Conservation (phyloP, 2,329 filamentous ascomycete genomes). For the Pleomassaria siparia region DNA sequence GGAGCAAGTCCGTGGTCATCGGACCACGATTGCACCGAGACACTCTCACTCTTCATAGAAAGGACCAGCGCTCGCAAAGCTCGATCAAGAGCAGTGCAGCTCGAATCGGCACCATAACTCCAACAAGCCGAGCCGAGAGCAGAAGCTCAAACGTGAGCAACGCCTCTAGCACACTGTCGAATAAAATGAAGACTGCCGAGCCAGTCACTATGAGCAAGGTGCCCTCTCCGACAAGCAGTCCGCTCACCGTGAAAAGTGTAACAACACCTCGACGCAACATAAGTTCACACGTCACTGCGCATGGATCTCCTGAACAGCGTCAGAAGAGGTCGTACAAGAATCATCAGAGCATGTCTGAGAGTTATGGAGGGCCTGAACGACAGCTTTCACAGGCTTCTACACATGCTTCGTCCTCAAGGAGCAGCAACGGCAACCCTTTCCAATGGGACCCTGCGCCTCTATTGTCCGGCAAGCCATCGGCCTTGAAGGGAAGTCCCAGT, state of each 20-base stretch:
- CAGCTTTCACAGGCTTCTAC: conserved; percentile 45
- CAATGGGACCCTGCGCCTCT: conserved; percentile 46
- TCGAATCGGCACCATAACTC: conserved; percentile 9
- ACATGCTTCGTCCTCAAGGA: conserved; percentile 39
- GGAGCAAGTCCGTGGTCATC: conserved; percentile 34
- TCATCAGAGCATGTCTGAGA: conserved; percentile 37
- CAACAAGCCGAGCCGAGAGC: conserved; percentile 9
- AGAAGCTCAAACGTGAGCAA: conserved; percentile 10
- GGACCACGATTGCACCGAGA: conserved; percentile 34
- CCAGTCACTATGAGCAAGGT: conserved; percentile 38
- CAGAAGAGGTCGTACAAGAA: conserved; percentile 23
- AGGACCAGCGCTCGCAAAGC: conserved; percentile 12
- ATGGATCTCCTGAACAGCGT: conserved; percentile 45
- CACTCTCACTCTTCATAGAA: conserved; percentile 23
- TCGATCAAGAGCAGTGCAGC: conserved; percentile 15
- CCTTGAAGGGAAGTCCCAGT: conserved; percentile 48
- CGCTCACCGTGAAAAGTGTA: conserved; percentile 26
- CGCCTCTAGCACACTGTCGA: conserved; percentile 19
- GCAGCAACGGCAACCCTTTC: conserved; percentile 50
- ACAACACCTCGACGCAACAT: conserved; percentile 40
- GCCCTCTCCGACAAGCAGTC: conserved; percentile 31
- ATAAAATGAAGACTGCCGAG: conserved; percentile 38
- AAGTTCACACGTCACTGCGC: conserved; percentile 38
- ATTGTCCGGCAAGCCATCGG: conserved; percentile 44
- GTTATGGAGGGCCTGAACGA: conserved; percentile 35